Percentiles rank a stretch among this genome's conserved stretches.
Evolutionary conservation across 2,329 filamentous ascomycete species (phyloP).

Genomic region (Sclerotinia minor): DNA sequence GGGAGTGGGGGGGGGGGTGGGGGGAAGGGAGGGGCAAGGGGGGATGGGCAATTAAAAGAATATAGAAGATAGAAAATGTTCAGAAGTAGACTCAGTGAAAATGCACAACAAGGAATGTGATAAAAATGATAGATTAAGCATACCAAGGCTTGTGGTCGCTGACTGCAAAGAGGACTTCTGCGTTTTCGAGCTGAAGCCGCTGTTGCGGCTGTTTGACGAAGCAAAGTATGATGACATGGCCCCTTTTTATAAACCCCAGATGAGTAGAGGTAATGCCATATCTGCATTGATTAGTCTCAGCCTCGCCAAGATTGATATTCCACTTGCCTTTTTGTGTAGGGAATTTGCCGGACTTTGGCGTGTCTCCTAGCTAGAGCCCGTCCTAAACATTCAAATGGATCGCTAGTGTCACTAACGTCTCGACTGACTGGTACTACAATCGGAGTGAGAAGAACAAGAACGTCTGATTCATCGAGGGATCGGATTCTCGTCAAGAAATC

Average conservation of each 20-base stretch:
- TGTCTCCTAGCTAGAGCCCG: slow-evolving; percentile 61
- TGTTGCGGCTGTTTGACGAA: slow-evolving; percentile 45
- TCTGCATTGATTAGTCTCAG: slow-evolving; percentile 24
- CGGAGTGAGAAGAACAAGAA: slow-evolving; percentile 63
- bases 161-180: slow-evolving; percentile 44
- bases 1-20: background rate
- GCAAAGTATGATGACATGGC: slow-evolving; percentile 51
- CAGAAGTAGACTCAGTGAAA: background rate
- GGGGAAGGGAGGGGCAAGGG: background rate
- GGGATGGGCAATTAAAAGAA: background rate
- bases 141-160: slow-evolving; percentile 50
- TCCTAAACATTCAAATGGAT: slow-evolving; percentile 74
- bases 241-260: slow-evolving; percentile 40
- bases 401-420: slow-evolving; percentile 49
- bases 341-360: slow-evolving; percentile 66
- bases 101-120: background rate
- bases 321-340: slow-evolving; percentile 58
- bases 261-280: slow-evolving; percentile 52
- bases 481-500: slow-evolving; percentile 51
- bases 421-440: slow-evolving; percentile 51
- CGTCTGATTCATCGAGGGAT: slow-evolving; percentile 50
- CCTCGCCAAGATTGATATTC: background rate
- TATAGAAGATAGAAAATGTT: background rate
- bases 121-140: background rate
- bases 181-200: slow-evolving; percentile 53